Evolutionary conservation across 805 yeast species (phyloP).

Genomic region (Geotrichum ghanense): DNA sequence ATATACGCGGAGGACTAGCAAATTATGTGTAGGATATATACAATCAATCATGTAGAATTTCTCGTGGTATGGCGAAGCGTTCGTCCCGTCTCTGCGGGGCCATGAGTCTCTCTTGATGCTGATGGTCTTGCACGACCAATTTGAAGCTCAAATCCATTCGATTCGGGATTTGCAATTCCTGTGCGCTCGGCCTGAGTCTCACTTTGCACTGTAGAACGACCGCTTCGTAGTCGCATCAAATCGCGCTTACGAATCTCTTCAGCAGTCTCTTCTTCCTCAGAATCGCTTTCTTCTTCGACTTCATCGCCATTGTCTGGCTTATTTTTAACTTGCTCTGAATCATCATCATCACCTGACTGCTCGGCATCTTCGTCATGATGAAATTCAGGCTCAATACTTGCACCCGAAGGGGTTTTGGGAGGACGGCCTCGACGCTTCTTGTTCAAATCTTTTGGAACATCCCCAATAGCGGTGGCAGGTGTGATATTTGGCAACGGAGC

Average conservation of each 20-base stretch:
- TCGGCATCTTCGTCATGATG: background rate
- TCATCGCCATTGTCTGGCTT: background rate
- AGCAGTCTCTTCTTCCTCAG: background rate
- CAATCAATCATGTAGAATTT: background rate
- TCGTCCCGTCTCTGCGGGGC: background rate
- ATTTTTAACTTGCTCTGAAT: background rate
- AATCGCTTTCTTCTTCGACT: background rate
- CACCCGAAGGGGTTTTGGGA: background rate
- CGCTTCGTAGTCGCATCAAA: background rate
- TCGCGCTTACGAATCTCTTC: background rate
- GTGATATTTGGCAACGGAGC: background rate
- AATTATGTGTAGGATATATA: too few species aligned
- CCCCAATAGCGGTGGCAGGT: background rate
- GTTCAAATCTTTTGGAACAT: background rate
- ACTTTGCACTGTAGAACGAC: background rate
- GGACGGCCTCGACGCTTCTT: background rate
- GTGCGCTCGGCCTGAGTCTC: background rate
- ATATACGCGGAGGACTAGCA: too few species aligned
- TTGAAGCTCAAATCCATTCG: background rate
- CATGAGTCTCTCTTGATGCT: background rate
- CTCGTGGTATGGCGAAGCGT: background rate
- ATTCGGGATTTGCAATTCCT: background rate
- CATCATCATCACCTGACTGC: background rate
- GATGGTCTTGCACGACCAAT: slow-evolving; percentile 1
- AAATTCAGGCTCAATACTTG: background rate